Conservation (phyloP, 768 basidiomycete genomes). For the Chalciporus piperatus region DNA sequence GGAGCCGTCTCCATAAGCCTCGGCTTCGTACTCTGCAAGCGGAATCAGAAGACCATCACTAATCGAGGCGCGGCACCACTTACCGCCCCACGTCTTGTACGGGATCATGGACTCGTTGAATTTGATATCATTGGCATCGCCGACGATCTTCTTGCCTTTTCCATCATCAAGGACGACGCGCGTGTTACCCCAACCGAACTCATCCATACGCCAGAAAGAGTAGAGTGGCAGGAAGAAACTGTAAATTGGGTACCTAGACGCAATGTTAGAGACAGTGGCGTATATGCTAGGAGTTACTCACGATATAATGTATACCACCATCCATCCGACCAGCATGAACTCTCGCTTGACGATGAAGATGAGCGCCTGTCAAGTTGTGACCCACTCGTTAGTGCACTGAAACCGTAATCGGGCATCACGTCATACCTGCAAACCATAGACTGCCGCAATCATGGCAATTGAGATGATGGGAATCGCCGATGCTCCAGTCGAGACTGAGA, state of each 20-base stretch:
- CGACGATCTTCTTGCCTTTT: constrained; percentile 58
- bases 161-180: constrained; percentile 68
- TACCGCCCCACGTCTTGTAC: constrained; percentile 68
- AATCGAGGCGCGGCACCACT: constrained; percentile 18
- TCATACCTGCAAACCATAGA: constrained; percentile 65
- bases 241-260: constrained; percentile 58
- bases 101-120: constrained; percentile 79
- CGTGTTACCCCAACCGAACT: constrained; percentile 67
- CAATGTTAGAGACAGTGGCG: neutral
- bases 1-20: constrained; percentile 53
- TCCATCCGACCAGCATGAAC: constrained; percentile 75
- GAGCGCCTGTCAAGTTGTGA: constrained; percentile 42
- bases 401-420: neutral
- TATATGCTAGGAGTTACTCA: constrained; percentile 31
- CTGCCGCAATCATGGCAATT: constrained; percentile 61
- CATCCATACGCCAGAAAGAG: constrained; percentile 77
- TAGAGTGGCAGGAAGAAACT: constrained; percentile 67
- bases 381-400: neutral
- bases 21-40: constrained; percentile 58
- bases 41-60: constrained; percentile 10
- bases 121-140: constrained; percentile 56
- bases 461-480: constrained; percentile 60
- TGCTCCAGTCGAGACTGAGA: constrained; percentile 50
- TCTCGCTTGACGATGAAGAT: constrained; percentile 73
- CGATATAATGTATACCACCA: constrained; percentile 68